Base-by-base conservation (phyloP, 306 rosid species). In the Geum urbanum region DNA sequence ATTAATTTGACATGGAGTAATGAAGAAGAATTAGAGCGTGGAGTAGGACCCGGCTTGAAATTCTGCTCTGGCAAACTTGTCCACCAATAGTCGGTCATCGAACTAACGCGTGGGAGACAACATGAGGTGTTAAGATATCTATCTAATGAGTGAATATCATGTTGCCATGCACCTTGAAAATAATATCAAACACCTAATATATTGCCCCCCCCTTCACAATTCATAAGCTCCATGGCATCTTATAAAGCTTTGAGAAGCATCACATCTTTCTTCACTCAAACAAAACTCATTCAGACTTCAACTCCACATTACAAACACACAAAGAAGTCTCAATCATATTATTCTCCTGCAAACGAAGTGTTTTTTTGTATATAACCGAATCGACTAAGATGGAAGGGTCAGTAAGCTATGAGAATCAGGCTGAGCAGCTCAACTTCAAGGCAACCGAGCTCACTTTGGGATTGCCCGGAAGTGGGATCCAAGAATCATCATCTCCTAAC, bases 391-490 rank as follows among this genome's bases (percentile, higher is more conserved):
- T 79, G 84, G 80, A 80, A 63, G 79, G 60, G 45, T 48, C 68
- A 57, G 71, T 67, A 7, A 76, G 52, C 48, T 85, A 51, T 46
- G 78, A 77, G 47, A 62, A 32, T 7, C 78, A 37, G 14, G 74
- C 81, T 57, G 74, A 70, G 13, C 74, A 70, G 55, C 67, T 82
- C 70, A 85, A 87, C 70, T 70, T 86, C 24, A 77, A 76, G 80
- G 90, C 62, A 20, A 84, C 87, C 15, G 90, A 89, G 81, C 84
- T 91, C 59, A 85, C 86, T 67, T 75, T 91, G 67, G 97, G 96
- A 27, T 76, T 89, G 67, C 94, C 94, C 0, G 94, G 96, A 6
- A 66, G 72, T 19, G 9, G 40, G 1, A 64, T 24, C 0, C 72
- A 84, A 27, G 81, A 77, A 67, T 4, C 49, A 63, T 9, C 72